Base-by-base conservation (phyloP, 2,329 filamentous ascomycete genomes). In the Colletotrichum simmondsii region DNA sequence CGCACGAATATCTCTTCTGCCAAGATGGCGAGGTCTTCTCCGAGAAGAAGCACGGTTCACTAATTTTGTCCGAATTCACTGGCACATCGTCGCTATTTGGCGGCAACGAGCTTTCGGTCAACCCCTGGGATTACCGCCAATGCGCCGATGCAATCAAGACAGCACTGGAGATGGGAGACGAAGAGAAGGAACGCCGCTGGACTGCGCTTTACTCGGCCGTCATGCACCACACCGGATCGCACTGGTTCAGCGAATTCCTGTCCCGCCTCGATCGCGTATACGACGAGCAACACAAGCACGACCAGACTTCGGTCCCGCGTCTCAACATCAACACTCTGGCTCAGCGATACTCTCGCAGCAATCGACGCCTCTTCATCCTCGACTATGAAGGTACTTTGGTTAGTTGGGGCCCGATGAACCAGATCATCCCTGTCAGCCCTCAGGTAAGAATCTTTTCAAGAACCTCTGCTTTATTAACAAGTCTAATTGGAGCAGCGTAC, bases 381-480 rank as follows among this genome's bases (percentile, higher is more conserved):
- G 96, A 98, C 79, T 97, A 98, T 79, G 96, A 98, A 81, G 96
- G 95, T 57, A 98, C 96, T 0, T 86, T 98, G 8, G 94, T 97
- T 56, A 94, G 93, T 65, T 97, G 95, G 89, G 95, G 95, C 4
- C 93, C 94, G 0, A 92, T 95, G 68, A 93, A 91, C 73, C 93
- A 94, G 78, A 96, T 97, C 74, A 94, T 98, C 61, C 88, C 97
- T 22, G 93, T 94, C 63, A 97, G 94, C 75, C 95, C 95, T 3
- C 93, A 89, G 80, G 71, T 73, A 62, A 83, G 86, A 79, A 37
- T 6, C 59, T 8, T 35, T 5, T 26, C 7, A 4, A 10, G 22
- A 11, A 1, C 28, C 16, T 6, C 22, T 28, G 11, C 52, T 65
- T 10, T 57, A 58, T 14, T 26, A n/a, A 8, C 52, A 26, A 59